Conservation (phyloP, 2,329 filamentous ascomycete genomes). For the Trichophyton mentagrophytes region DNA sequence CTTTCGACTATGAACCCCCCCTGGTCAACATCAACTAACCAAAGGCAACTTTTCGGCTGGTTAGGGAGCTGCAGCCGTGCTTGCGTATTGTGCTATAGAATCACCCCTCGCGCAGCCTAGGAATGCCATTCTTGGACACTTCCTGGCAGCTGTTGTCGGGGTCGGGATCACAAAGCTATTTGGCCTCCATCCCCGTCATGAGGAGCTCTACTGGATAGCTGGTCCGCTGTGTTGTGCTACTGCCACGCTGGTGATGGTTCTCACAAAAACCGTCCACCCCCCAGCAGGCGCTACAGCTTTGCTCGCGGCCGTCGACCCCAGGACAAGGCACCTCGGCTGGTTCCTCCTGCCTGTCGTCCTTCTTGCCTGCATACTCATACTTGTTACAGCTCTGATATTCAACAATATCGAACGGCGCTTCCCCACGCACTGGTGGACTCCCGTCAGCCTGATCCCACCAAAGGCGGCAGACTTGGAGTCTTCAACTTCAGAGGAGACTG, state of each 20-base stretch:
- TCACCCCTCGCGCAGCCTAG: conserved; percentile 62
- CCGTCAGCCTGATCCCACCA: conserved; percentile 18
- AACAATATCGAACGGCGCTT: conserved; percentile 58
- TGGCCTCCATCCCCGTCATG: conserved; percentile 35
- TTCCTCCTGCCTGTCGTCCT: conserved; percentile 51
- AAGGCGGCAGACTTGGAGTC: conserved; percentile 16
- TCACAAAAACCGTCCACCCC: conserved; percentile 61
- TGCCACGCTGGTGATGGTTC: conserved; percentile 51
- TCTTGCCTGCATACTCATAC: conserved; percentile 49
- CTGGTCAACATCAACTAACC: neutral
- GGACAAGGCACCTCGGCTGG: conserved; percentile 51
- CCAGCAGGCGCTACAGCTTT: conserved; percentile 63
- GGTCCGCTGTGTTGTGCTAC: conserved; percentile 53
- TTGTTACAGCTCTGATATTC: conserved; percentile 48
- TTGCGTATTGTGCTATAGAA: conserved; percentile 59
- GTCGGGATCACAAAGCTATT: conserved; percentile 55
- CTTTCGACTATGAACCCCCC: neutral
- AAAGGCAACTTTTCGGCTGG: neutral
- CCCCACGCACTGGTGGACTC: conserved; percentile 55
- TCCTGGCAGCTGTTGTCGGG: conserved; percentile 49
- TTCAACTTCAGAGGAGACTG: conserved; percentile 10
- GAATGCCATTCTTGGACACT: conserved; percentile 54
- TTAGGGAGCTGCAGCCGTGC: conserved; percentile 61
- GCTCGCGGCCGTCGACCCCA: conserved; percentile 49
- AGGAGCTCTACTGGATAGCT: conserved; percentile 49